Percentiles rank a stretch among this genome's conserved stretches.
phyloP scores from a whole-genome alignment of 2,329 filamentous ascomycete species.

The Paecilomyces niveus region DNA sequence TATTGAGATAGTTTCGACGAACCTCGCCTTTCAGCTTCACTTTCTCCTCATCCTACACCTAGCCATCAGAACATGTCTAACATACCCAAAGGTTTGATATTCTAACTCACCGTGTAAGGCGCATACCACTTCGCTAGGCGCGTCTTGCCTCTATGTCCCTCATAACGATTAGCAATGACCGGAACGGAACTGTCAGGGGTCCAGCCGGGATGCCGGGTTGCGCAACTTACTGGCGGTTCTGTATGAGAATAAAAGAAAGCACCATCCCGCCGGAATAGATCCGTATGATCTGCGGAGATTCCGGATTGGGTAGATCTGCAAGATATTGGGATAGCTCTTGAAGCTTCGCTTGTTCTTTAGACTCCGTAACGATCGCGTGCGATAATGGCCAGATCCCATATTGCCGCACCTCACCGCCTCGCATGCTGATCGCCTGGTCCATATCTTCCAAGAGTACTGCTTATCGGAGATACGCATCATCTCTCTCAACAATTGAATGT shows the following conservation, averaged over 20 bases:
- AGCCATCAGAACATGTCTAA: slow-evolving; percentile 4
- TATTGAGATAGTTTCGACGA: slow-evolving; percentile 16
- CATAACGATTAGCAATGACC: slow-evolving; percentile 6
- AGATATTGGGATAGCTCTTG: background rate
- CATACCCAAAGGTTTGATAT: background rate
- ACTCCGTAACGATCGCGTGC: background rate
- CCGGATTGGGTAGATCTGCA: background rate
- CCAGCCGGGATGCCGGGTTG: background rate
- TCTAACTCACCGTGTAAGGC: slow-evolving; percentile 66
- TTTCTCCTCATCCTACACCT: slow-evolving; percentile 78
- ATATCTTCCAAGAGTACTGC: background rate
- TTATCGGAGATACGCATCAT: background rate
- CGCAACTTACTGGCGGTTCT: slow-evolving; percentile 68
- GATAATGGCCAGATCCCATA: background rate
- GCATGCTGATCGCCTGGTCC: background rate
- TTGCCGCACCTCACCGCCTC: background rate
- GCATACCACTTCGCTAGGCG: slow-evolving; percentile 98
- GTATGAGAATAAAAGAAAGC: slow-evolving; percentile 82
- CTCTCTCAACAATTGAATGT: background rate
- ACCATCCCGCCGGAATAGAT: slow-evolving; percentile 39
- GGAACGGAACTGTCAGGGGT: slow-evolving; percentile 5
- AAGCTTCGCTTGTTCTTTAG: background rate
- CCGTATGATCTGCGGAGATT: background rate
- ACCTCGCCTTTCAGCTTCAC: slow-evolving; percentile 98
- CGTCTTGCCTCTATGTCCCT: slow-evolving; percentile 75